phyloP scores from a whole-genome alignment of 441 rosid genomes.

The Gossypium davidsonii region DNA sequence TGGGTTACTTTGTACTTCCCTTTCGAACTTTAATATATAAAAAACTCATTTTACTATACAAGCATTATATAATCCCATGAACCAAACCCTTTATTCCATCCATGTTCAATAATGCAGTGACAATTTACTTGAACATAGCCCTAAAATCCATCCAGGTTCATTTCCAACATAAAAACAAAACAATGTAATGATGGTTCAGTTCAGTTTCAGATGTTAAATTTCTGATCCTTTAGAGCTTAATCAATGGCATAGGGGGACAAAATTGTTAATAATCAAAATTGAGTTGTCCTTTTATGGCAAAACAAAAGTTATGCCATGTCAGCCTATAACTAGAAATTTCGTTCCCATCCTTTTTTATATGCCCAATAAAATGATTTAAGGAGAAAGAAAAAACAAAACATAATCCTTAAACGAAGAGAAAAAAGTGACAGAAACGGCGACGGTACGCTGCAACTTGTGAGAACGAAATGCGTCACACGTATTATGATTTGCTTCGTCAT shows the following conservation, averaged over 20 bases:
- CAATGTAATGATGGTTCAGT: not conserved
- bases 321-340: not conserved
- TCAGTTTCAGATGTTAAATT: not conserved
- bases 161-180: not conserved
- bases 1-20: not conserved
- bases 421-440: constrained; percentile 19
- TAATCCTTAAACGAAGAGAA: not conserved
- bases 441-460: constrained; percentile 29
- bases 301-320: not conserved
- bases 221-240: not conserved
- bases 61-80: not conserved
- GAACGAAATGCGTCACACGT: not conserved
- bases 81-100: constrained; percentile 12
- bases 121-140: constrained; percentile 1
- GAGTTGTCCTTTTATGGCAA: not conserved
- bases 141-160: constrained; percentile 21
- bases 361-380: not conserved
- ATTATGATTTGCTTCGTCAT: not conserved
- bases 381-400: not conserved
- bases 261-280: not conserved
- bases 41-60: not conserved
- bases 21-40: not conserved
- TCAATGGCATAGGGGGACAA: not conserved
- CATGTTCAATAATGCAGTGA: constrained; percentile 13
- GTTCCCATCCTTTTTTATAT: not conserved